Base-by-base conservation (phyloP, 352 stramenopile genomes). In the Globisporangium spiculum region DNA sequence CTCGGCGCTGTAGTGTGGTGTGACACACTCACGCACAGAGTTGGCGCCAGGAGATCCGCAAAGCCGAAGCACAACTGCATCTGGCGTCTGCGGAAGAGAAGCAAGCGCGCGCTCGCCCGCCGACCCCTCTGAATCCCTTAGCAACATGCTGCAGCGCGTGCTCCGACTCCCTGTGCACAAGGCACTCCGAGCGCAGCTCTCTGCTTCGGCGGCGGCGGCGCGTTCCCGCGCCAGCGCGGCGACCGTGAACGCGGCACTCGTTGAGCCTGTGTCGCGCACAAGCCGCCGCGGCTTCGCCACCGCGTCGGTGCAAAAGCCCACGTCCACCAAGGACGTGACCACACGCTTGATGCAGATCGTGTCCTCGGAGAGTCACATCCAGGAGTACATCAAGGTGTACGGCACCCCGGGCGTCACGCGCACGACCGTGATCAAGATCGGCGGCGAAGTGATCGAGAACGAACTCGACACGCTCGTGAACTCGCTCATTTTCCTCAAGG, bases 371-470 rank as follows among this genome's bases (percentile, higher is more conserved):
- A 64, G 59, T 12, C 84, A 89, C 55, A 76, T 93, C 20, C 66
- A 84, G 22, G 85, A 93, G 73, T 93, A 92, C 72, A 68, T 85
- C 58, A 73, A 80, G 65, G 74, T 91, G 67, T 95, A 95, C 69
- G 78, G 86, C 55, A 91, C 80, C 30, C 86, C 88, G 2, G 86
- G 84, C 61, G 79, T 80, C 44, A 82, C 78, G 66, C 88, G 82
- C 69, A 92, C 84, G 56, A 92, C 88, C 0, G 89, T 97, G 9
- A 95, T 97, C 67, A 97, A 97, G 73, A 94, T 96, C 60, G 90
- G 90, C 60, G 90, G 90, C 34, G 90, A 96, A 44, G 88, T 97
- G 34, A 89, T 97, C 62, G 87, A 94, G 70, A 81, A 94, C 65
- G 89, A 97, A 71, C 81, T 96, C 34, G 83, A 91, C 55, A 90